These are phyloP conservation scores for Pichia membranifaciens DNA, from an alignment of 805 yeast species.

Conservation along the genomic window DNA sequence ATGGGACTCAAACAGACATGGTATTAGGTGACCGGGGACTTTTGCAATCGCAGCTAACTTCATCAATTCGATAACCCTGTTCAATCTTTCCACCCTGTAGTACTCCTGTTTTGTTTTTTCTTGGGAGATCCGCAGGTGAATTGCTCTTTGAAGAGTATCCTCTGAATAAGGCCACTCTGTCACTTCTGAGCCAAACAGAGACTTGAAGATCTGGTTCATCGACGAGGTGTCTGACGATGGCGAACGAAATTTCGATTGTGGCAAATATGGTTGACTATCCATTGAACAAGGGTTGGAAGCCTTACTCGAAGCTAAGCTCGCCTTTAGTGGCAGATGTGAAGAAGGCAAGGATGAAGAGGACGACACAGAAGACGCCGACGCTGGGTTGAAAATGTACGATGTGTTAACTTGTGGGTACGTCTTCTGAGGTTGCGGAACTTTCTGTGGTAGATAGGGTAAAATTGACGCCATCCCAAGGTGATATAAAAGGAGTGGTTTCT, in stretches of 20 bases:
- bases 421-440: too few species aligned
- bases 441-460: too few species aligned
- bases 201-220: conserved; percentile 31
- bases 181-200: conserved; percentile 48
- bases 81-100: conserved; percentile 58
- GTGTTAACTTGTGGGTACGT: too few species aligned
- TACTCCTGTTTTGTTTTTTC: conserved; percentile 80
- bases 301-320: too few species aligned
- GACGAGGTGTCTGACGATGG: neutral
- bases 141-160: conserved; percentile 49
- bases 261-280: neutral
- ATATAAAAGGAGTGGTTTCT: too few species aligned
- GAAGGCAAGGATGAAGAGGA: too few species aligned
- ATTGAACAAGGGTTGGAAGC: neutral
- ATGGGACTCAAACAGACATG: conserved; percentile 41
- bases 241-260: too few species aligned
- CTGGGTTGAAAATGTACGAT: too few species aligned
- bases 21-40: conserved; percentile 60
- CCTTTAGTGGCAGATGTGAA: too few species aligned
- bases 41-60: conserved; percentile 54
- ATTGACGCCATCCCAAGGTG: too few species aligned
- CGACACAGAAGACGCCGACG: too few species aligned
- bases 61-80: conserved; percentile 55
- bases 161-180: conserved; percentile 52
- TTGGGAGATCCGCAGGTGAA: conserved; percentile 60